These are phyloP conservation scores for Ophiostoma himal-ulmi DNA, from an alignment of 2,329 filamentous ascomycete genomes.

Conservation along the genomic window DNA sequence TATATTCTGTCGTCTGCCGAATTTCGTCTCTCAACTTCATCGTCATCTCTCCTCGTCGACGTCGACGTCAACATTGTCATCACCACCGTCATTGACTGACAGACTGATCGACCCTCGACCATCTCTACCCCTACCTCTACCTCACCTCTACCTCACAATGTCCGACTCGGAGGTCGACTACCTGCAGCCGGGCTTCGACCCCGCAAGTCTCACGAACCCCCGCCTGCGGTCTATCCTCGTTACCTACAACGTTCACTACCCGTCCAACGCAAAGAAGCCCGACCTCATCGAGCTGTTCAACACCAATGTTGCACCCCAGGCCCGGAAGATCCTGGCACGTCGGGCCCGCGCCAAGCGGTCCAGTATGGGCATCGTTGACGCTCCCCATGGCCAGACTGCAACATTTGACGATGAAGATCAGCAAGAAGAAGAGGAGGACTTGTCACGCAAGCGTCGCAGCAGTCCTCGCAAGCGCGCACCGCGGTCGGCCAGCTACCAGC, in stretches of 20 bases:
- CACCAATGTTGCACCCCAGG: conserved; percentile 69
- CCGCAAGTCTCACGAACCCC: conserved; percentile 75
- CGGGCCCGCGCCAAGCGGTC: conserved; percentile 77
- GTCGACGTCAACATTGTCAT: neutral
- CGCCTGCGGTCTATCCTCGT: conserved; percentile 87
- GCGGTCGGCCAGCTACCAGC: conserved; percentile 50
- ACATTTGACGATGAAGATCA: conserved; percentile 43
- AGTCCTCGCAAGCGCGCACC: conserved; percentile 52
- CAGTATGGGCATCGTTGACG: conserved; percentile 74
- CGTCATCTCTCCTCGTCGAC: neutral
- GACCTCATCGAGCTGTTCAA: conserved; percentile 82
- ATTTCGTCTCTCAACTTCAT: neutral
- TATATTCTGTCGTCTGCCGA: neutral
- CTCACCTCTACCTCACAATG: conserved; percentile 38
- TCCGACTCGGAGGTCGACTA: conserved; percentile 71
- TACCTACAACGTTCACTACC: conserved; percentile 77
- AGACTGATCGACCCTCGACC: neutral
- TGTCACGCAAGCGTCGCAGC: conserved; percentile 32
- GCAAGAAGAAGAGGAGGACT: conserved; percentile 44
- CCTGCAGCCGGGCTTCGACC: conserved; percentile 80
- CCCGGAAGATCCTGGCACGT: conserved; percentile 67
- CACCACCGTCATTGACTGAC: neutral
- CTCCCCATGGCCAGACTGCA: conserved; percentile 26
- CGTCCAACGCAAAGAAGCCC: conserved; percentile 83
- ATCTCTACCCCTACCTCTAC: no score